Conservation (phyloP, 2,329 filamentous ascomycete species). For the Orbilia oligospora region DNA sequence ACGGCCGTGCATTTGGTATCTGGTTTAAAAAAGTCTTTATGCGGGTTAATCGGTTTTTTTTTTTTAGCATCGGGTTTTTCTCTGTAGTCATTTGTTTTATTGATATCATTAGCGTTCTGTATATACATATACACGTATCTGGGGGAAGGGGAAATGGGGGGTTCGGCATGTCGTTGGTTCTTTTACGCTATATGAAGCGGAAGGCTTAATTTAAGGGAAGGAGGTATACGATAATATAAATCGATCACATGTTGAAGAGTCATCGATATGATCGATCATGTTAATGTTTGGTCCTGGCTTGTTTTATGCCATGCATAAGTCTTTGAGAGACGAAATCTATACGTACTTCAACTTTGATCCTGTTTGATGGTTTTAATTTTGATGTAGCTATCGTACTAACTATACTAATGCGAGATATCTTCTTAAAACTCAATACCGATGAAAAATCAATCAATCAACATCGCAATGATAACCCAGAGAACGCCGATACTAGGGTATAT, state of each 20-base stretch:
- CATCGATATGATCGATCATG: slow-evolving; percentile 6
- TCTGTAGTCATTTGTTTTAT: not conserved
- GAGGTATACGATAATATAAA: slow-evolving; percentile 15
- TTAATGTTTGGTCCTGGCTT: slow-evolving; percentile 20
- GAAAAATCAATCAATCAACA: not conserved
- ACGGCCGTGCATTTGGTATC: slow-evolving; percentile 28
- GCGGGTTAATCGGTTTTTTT: slow-evolving; percentile 41
- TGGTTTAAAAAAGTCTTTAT: slow-evolving; percentile 33
- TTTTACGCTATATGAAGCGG: not conserved
- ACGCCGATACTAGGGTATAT: slow-evolving; percentile 22
- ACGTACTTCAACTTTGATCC: not conserved
- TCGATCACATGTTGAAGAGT: slow-evolving; percentile 12
- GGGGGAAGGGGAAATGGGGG: not conserved
- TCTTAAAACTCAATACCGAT: not conserved
- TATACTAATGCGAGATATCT: slow-evolving; percentile 5
- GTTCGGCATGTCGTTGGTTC: not conserved
- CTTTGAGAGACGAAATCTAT: slow-evolving; percentile 16
- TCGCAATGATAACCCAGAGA: not conserved
- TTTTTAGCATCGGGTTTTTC: not conserved
- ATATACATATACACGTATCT: slow-evolving; percentile 25
- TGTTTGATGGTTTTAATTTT: not conserved
- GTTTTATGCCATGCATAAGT: slow-evolving; percentile 5
- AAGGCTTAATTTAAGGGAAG: not conserved
- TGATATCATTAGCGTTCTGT: slow-evolving; percentile 30
- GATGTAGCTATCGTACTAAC: not conserved